Evolutionary conservation across 2,329 filamentous ascomycete genomes (phyloP), one percentile per base, ranked within the genome.

Genomic region (Tetracladium maxilliforme): DNA sequence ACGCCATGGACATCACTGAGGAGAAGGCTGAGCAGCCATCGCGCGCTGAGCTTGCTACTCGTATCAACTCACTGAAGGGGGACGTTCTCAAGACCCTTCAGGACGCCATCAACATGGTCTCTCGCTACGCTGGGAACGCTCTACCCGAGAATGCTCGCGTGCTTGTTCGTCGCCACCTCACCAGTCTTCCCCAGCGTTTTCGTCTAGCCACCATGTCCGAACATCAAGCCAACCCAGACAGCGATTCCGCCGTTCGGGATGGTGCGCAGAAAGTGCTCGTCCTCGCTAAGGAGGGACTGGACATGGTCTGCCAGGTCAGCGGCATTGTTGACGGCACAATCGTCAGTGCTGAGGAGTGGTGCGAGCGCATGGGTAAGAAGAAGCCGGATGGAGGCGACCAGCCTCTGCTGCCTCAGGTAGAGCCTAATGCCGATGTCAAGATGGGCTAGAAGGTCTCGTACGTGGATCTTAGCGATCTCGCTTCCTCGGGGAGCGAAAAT

Each of bases 221-320:
- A 7, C 50, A 52, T 3, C 42, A 51, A 20, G 37, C 35, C 19
- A 33, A 26, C 23, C 26, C 23, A 2, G 30, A 41, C 14, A 47
- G 47, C 14, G 56, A 61, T 27, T 47, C 48, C 27, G 52, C 57
- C 22, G 49, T 56, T 9, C 51, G 53, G 3, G 64, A 73, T 14
- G 61, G 62, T 25, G 84, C 82, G 0, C 76, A 84, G 37, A 66
- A 78, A 20, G 84, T 92, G 28, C 56, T 95, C 9, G 71, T 90
- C 2, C 70, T 95, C 25, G 87, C 87, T 6, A 79, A 78, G 41
- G 87, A 95, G 46, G 83, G 86, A 0, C 59, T 95, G 10, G 84
- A 94, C 38, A 93, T 95, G 77, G 84, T 95, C 64, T 68, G 72
- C 2, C 84, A 94, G 47, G 83, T 98, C 24, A 90, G 75, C 20